These are phyloP conservation scores for Sanghuangporus sanghuang DNA, from an alignment of 1,284 basidiomycete species.

Conservation along the genomic window DNA sequence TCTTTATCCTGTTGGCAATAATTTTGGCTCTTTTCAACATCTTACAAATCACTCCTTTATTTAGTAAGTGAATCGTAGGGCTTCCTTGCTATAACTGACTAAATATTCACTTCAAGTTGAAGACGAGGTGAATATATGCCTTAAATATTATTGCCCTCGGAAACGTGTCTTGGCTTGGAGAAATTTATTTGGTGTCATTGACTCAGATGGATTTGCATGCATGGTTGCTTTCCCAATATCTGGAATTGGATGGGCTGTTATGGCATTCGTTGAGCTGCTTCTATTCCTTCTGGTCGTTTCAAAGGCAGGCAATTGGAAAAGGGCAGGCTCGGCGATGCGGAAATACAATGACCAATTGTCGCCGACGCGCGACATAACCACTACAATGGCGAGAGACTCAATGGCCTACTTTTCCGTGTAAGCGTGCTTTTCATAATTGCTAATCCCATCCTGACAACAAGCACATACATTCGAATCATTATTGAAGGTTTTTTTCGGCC, in stretches of 20 bases:
- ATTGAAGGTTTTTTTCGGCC: neutral
- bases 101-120: neutral
- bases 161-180: neutral
- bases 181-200: neutral
- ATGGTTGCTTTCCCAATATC: neutral
- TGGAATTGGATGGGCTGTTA: neutral
- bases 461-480: no score
- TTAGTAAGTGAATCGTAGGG: neutral
- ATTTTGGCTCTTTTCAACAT: neutral
- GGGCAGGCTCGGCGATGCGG: neutral
- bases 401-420: slow-evolving; percentile 2
- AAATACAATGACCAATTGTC: no score
- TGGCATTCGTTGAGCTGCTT: neutral
- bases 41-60: neutral
- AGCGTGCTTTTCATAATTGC: neutral
- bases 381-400: slow-evolving; percentile 5
- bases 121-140: neutral
- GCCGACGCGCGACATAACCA: neutral
- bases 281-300: neutral
- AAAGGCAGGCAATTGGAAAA: neutral
- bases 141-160: neutral
- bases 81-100: no score
- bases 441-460: no score
- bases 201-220: neutral
- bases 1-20: neutral